Conservation (phyloP, 257 asterid species). For the Knoxia roxburghii region DNA sequence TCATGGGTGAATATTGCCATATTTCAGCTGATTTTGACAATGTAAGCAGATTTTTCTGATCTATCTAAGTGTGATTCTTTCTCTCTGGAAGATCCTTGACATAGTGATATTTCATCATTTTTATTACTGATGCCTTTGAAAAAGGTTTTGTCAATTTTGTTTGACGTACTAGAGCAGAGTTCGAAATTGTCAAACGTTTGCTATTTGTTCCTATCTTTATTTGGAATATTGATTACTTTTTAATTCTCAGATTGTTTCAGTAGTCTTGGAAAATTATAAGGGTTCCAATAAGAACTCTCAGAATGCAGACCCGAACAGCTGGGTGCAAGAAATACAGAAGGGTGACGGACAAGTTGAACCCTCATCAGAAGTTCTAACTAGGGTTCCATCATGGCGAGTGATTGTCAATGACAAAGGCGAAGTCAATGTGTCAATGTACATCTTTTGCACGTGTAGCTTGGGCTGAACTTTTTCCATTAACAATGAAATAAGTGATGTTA, state of each 20-base stretch:
- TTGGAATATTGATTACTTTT: constrained; percentile 14
- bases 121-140: neutral
- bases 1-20: constrained; percentile 91
- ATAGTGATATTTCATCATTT: neutral
- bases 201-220: neutral
- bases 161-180: neutral
- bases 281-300: constrained; percentile 47
- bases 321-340: constrained; percentile 65
- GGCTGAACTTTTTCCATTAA: constrained; percentile 5
- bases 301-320: constrained; percentile 36
- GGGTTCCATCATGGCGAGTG: constrained; percentile 70
- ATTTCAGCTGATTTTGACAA: constrained; percentile 82
- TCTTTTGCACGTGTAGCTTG: constrained; percentile 22
- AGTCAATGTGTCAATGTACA: constrained; percentile 63
- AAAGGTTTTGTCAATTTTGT: neutral
- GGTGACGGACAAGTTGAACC: constrained; percentile 52
- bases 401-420: constrained; percentile 74
- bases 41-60: constrained; percentile 45
- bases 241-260: constrained; percentile 80
- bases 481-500: neutral
- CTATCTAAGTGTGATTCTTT: neutral
- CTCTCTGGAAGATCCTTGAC: neutral
- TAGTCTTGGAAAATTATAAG: constrained; percentile 82
- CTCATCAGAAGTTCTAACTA: constrained; percentile 36
- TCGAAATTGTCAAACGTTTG: neutral